Percentiles rank a stretch among this genome's conserved stretches.
phyloP scores from a whole-genome alignment of 2,329 filamentous ascomycete species.

The Emmonsiellopsis sp. region DNA sequence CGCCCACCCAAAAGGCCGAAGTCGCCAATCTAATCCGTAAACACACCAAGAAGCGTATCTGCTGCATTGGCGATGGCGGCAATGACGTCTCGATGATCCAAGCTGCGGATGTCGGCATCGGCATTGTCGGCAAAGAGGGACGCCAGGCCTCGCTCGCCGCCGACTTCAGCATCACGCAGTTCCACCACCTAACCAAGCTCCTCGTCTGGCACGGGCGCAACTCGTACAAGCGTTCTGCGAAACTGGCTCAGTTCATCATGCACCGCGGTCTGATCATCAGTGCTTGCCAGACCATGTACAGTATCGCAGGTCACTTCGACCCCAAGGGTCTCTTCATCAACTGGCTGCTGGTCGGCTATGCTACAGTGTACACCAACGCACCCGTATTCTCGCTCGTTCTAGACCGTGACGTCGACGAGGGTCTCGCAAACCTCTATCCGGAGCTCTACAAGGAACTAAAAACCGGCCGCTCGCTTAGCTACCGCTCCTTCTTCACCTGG shows the following conservation, averaged over 20 bases:
- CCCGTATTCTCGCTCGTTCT: constrained; percentile 91
- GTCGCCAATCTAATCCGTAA: constrained; percentile 82
- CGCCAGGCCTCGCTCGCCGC: constrained; percentile 89
- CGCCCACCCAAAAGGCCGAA: constrained; percentile 93
- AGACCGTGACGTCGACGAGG: constrained; percentile 90
- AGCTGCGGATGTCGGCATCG: constrained; percentile 92
- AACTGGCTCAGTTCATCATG: constrained; percentile 95
- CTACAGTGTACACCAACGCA: constrained; percentile 87
- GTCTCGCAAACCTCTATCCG: constrained; percentile 86
- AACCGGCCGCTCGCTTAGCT: constrained; percentile 73
- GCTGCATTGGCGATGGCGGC: constrained; percentile 94
- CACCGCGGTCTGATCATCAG: constrained; percentile 92
- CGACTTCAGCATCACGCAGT: constrained; percentile 94
- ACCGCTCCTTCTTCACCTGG: constrained; percentile 95
- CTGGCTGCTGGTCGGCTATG: constrained; percentile 94
- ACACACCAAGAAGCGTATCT: constrained; percentile 88
- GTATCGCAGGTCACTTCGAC: constrained; percentile 84
- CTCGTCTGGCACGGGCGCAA: constrained; percentile 99
- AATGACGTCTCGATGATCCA: constrained; percentile 99
- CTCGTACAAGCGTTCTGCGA: constrained; percentile 90
- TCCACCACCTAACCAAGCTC: constrained; percentile 87
- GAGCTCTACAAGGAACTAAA: constrained; percentile 98
- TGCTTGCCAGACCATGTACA: constrained; percentile 96
- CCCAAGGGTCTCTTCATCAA: constrained; percentile 92
- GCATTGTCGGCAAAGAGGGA: constrained; percentile 96